These are phyloP conservation scores for Notholithocarpus densiflorus DNA, from an alignment of 306 rosid genomes.

Conservation along the genomic window DNA sequence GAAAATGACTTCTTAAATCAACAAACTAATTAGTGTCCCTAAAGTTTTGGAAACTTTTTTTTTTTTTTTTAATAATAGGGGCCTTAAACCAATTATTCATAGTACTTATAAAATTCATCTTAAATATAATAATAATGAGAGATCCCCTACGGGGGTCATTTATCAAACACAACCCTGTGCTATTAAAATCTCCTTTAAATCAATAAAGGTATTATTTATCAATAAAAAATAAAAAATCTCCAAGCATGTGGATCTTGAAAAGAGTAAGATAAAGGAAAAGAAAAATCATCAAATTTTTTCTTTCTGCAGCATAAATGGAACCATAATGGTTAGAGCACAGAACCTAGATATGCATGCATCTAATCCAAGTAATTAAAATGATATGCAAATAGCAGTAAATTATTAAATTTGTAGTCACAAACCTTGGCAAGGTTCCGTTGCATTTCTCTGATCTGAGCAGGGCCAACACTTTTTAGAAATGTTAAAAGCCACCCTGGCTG, in stretches of 20 bases:
- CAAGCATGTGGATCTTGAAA: neutral
- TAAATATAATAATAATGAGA: too few relatives aligned
- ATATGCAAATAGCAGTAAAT: neutral
- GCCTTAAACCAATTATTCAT: too few relatives aligned
- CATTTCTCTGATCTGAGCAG: constrained; percentile 55
- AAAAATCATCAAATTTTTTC: neutral
- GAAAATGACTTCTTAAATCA: too few relatives aligned
- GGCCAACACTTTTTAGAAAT: constrained; percentile 52
- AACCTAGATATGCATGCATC: neutral
- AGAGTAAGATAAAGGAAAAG: neutral
- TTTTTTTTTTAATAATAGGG: too few relatives aligned
- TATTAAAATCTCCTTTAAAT: too few relatives aligned
- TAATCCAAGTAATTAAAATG: neutral
- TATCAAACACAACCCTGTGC: too few relatives aligned
- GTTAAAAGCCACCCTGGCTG: constrained; percentile 74
- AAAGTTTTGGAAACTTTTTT: too few relatives aligned
- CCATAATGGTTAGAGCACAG: neutral
- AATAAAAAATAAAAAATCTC: too few relatives aligned
- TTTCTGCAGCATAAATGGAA: neutral
- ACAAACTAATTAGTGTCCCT: too few relatives aligned
- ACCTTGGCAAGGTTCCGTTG: constrained; percentile 82
- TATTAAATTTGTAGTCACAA: constrained; percentile 19
- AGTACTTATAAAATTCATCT: too few relatives aligned
- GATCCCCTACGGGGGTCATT: too few relatives aligned
- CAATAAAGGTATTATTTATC: too few relatives aligned